Evolutionary conservation across 208 protist species (phyloP).

Genomic region (Leishmania gerbilli): DNA sequence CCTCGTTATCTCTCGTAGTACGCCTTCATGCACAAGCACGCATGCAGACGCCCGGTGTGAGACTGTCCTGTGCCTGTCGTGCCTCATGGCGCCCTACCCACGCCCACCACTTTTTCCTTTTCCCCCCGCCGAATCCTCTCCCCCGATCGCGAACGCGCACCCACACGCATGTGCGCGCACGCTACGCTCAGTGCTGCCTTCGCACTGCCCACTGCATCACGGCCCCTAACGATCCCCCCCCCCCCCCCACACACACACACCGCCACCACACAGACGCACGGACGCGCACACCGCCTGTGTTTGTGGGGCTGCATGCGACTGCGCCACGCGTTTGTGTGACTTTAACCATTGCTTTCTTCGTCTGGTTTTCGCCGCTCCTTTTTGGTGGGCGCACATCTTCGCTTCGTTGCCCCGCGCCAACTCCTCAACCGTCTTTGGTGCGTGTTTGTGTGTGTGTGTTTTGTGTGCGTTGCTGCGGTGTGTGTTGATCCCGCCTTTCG

Average conservation of each 20-base stretch:
- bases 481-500: neutral
- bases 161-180: neutral
- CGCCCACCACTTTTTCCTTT: neutral
- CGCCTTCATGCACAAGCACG: neutral
- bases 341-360: no score
- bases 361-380: no score
- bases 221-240: no score
- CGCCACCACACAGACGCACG: neutral
- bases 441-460: neutral
- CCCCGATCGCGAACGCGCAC: neutral
- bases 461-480: neutral
- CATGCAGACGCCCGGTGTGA: neutral
- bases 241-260: no score
- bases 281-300: neutral
- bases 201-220: neutral
- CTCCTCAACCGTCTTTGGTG: neutral
- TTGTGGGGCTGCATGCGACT: neutral
- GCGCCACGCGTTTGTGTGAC: neutral
- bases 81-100: neutral
- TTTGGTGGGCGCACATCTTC: neutral
- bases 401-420: neutral
- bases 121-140: neutral
- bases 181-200: neutral
- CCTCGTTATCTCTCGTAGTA: neutral
- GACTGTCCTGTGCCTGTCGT: neutral